Percentiles rank a stretch among this genome's conserved stretches.
These are phyloP conservation scores for Micractinium sp. DNA, from an alignment of 139 green algal genomes.

Conservation along the genomic window DNA sequence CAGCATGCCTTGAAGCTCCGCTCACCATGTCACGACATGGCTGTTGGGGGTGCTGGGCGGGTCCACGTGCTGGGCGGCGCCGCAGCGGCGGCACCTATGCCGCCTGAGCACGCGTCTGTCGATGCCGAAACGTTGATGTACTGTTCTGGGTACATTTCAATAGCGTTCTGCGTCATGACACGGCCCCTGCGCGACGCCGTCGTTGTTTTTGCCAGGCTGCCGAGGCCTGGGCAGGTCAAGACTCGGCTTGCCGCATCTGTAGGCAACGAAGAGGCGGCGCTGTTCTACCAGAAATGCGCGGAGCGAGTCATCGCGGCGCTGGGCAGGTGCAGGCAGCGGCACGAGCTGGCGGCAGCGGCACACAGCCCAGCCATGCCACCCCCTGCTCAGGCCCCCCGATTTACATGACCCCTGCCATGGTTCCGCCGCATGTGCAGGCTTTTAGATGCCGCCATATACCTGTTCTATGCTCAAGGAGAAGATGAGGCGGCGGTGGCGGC, in stretches of 20 bases:
- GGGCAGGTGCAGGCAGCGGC: constrained; percentile 41
- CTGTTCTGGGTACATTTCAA: no score
- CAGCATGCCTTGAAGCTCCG: no score
- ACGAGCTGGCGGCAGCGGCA: not conserved
- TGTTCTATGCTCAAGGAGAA: constrained; percentile 56
- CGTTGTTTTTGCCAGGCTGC: constrained; percentile 68
- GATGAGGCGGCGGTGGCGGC: constrained; percentile 42
- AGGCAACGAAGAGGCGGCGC: constrained; percentile 47
- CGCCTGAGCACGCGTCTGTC: no score
- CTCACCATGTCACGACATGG: no score
- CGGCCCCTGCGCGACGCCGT: not conserved
- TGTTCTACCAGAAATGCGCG: constrained; percentile 68
- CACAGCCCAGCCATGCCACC: not conserved
- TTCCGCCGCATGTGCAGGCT: not conserved
- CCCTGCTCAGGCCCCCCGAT: not conserved
- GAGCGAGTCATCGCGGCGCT: constrained; percentile 51
- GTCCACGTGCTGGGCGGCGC: no score
- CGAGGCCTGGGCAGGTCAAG: constrained; percentile 69
- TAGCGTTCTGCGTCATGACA: no score
- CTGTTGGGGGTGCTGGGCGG: no score
- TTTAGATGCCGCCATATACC: not conserved
- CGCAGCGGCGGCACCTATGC: no score
- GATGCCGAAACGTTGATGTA: no score
- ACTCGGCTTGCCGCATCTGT: constrained; percentile 69
- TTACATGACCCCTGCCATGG: not conserved